phyloP scores from a whole-genome alignment of 768 basidiomycete genomes.

The Tylopilus intermedius region DNA sequence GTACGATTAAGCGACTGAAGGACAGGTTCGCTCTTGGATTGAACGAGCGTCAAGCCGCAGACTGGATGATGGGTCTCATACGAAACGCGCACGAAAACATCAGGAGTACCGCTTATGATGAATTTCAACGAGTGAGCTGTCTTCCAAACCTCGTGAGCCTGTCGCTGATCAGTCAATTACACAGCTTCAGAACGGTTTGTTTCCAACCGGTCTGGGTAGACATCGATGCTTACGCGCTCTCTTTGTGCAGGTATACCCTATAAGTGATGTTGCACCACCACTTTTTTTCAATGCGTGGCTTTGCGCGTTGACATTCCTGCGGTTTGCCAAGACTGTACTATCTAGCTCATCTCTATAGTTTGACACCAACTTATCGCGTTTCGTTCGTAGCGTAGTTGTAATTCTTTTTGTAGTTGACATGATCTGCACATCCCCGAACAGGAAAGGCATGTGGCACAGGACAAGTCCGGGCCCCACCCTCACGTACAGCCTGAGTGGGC shows the following conservation, averaged over 20 bases:
- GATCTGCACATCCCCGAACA: constrained; percentile 3
- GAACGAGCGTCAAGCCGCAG: constrained; percentile 87
- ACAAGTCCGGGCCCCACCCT: no score
- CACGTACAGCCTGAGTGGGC: no score
- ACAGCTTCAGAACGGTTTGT: constrained; percentile 47
- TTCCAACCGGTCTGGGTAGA: not conserved
- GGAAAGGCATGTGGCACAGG: not conserved
- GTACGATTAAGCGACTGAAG: constrained; percentile 78
- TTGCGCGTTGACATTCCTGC: not conserved
- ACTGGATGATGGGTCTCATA: constrained; percentile 86
- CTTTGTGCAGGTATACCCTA: constrained; percentile 28
- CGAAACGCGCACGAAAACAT: constrained; percentile 94
- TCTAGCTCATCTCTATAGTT: constrained; percentile 2
- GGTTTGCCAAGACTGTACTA: not conserved
- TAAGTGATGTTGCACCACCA: constrained; percentile 12
- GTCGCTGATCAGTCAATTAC: constrained; percentile 1
- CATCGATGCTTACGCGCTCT: not conserved
- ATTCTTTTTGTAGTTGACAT: not conserved
- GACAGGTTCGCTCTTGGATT: constrained; percentile 83
- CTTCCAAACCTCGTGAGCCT: not conserved
- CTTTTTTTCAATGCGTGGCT: not conserved
- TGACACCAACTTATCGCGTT: not conserved
- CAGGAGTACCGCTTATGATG: constrained; percentile 89
- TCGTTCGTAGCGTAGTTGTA: not conserved
- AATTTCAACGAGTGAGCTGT: constrained; percentile 78